Conservation (phyloP, 345 rosid species). For the Rhodomyrtus tomentosa region DNA sequence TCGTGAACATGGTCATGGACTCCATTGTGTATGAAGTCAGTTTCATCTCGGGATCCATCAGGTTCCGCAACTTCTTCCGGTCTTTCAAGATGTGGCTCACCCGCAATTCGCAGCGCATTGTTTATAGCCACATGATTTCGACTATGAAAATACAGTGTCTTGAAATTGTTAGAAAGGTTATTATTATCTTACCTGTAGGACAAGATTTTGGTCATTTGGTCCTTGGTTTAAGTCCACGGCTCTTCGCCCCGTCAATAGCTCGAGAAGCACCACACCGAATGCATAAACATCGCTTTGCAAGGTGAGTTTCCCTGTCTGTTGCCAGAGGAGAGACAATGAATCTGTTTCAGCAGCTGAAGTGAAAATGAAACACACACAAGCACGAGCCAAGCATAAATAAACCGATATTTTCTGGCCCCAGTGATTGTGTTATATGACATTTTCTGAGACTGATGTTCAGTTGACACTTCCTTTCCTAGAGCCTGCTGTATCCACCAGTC, state of each 20-base stretch:
- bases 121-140: background rate
- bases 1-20: background rate
- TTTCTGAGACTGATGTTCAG: background rate
- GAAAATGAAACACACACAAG: background rate
- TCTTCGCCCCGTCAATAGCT: slow-evolving; percentile 5
- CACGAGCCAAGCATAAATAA: background rate
- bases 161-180: background rate
- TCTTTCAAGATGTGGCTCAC: background rate
- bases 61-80: background rate
- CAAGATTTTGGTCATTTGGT: slow-evolving; percentile 4
- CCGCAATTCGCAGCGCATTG: background rate
- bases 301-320: slow-evolving; percentile 6
- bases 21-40: background rate
- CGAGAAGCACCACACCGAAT: slow-evolving; percentile 4
- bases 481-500: background rate
- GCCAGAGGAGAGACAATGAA: background rate
- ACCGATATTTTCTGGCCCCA: background rate
- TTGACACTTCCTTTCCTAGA: background rate
- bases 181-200: background rate
- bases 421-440: background rate
- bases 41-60: slow-evolving; percentile 4
- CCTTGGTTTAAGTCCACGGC: slow-evolving; percentile 7
- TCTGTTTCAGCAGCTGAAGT: background rate
- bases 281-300: slow-evolving; percentile 5
- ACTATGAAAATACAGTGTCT: background rate